Conservation (phyloP, 371 early-diverging fungal genomes). For the Basidiobolus meristosporus region DNA sequence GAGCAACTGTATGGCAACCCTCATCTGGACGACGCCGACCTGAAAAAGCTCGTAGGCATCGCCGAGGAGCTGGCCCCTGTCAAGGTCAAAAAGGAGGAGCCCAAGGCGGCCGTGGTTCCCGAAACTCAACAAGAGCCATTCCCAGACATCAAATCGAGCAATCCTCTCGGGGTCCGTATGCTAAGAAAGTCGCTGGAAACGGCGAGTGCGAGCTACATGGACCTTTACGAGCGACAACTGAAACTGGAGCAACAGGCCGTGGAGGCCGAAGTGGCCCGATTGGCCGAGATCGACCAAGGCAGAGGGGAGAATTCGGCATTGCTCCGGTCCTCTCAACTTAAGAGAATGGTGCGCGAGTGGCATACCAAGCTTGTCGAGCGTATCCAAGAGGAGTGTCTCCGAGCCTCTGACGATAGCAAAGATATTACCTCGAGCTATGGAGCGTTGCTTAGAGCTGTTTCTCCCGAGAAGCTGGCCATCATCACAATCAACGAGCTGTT, state of each 20-base stretch:
- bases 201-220: conserved; percentile 22
- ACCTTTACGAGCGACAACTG: conserved; percentile 57
- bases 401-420: too few species aligned
- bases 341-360: conserved; percentile 52
- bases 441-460: conserved; percentile 45
- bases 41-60: conserved; percentile 12
- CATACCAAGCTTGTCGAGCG: conserved; percentile 39
- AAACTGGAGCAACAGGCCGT: conserved; percentile 70
- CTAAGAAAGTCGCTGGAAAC: conserved; percentile 50
- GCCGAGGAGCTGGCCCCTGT: too few species aligned
- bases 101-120: too few species aligned
- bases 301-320: conserved; percentile 23
- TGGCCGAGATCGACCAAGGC: conserved; percentile 34
- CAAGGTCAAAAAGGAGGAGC: too few species aligned
- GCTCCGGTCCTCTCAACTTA: conserved; percentile 18
- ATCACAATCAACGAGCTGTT: conserved; percentile 70
- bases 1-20: conserved; percentile 16
- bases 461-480: conserved; percentile 57
- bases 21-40: conserved; percentile 18
- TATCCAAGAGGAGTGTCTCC: conserved; percentile 42
- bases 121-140: too few species aligned
- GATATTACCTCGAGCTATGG: too few species aligned
- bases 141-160: too few species aligned
- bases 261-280: conserved; percentile 48
- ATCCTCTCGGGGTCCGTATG: conserved; percentile 61